phyloP scores from a whole-genome alignment of 2,329 filamentous ascomycete genomes.

The Pestalotiopsis sp. region DNA sequence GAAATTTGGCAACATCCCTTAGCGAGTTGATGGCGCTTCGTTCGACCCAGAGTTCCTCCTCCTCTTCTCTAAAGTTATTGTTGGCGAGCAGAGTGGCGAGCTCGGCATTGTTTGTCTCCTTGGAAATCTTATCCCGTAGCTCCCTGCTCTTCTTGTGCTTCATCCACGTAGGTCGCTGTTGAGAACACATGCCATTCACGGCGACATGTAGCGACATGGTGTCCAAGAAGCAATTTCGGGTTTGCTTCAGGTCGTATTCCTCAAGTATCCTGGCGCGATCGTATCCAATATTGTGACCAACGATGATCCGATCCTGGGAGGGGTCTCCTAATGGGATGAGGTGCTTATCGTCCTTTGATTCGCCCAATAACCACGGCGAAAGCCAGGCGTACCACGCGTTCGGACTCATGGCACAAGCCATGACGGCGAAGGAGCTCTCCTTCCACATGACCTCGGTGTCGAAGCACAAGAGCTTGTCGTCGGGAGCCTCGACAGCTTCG shows the following conservation, averaged over 20 bases:
- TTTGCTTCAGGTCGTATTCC: slow-evolving; percentile 84
- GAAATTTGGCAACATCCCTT: slow-evolving; percentile 94
- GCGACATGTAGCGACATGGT: slow-evolving; percentile 99
- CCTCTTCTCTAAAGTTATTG: slow-evolving; percentile 72
- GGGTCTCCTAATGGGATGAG: slow-evolving; percentile 86
- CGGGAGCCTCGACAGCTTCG: slow-evolving; percentile 74
- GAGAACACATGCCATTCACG: slow-evolving; percentile 98
- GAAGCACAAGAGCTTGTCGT: slow-evolving; percentile 84
- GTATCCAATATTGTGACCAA: slow-evolving; percentile 96
- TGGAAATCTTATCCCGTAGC: slow-evolving; percentile 76
- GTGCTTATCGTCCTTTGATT: slow-evolving; percentile 77
- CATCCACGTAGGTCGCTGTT: slow-evolving; percentile 96
- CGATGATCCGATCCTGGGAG: slow-evolving; percentile 71
- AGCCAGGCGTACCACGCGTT: slow-evolving; percentile 97
- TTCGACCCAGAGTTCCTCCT: slow-evolving; percentile 95
- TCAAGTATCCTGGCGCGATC: slow-evolving; percentile 87
- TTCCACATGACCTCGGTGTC: slow-evolving; percentile 98
- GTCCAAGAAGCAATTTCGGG: slow-evolving; percentile 85
- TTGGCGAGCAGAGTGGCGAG: slow-evolving; percentile 72
- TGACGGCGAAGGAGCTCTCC: slow-evolving; percentile 87
- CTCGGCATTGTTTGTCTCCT: slow-evolving; percentile 70
- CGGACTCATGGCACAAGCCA: slow-evolving; percentile 91
- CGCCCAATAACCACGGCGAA: slow-evolving; percentile 89
- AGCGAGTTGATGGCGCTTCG: slow-evolving; percentile 94
- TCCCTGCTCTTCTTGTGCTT: slow-evolving; percentile 92